phyloP scores from a whole-genome alignment of 1,139 yeast genomes.

The Saccharomyces hybrid region DNA sequence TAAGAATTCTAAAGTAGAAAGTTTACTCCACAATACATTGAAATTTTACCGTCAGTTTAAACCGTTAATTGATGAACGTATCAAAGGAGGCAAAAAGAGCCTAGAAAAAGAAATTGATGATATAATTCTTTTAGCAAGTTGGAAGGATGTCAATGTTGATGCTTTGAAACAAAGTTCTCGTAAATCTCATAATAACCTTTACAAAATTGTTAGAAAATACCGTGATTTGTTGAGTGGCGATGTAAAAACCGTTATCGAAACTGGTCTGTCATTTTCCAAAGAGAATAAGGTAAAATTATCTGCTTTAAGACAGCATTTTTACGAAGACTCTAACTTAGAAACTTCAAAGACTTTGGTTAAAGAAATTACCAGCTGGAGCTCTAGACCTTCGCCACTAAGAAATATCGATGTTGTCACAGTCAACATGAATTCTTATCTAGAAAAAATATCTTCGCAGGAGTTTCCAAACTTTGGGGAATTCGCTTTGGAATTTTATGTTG shows the following conservation, averaged over 20 bases:
- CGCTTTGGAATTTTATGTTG: slow-evolving; percentile 47
- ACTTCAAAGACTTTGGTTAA: slow-evolving; percentile 15
- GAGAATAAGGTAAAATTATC: slow-evolving; percentile 2
- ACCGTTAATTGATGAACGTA: slow-evolving; percentile 39
- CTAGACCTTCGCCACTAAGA: slow-evolving; percentile 49
- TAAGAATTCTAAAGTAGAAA: slow-evolving; percentile 14
- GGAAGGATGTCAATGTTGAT: slow-evolving; percentile 94
- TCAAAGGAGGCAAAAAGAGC: slow-evolving; percentile 41
- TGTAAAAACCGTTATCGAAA: slow-evolving; percentile 50
- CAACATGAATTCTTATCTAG: slow-evolving; percentile 47
- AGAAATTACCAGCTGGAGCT: slow-evolving; percentile 40
- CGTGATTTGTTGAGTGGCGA: slow-evolving; percentile 52
- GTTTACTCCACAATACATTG: slow-evolving; percentile 54
- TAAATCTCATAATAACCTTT: slow-evolving; percentile 74
- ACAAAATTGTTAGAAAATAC: slow-evolving; percentile 77
- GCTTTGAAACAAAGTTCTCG: slow-evolving; percentile 92
- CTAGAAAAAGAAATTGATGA: slow-evolving; percentile 78
- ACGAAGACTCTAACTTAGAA: slow-evolving; percentile 11
- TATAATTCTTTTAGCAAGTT: slow-evolving; percentile 80
- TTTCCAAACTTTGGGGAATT: slow-evolving; percentile 39
- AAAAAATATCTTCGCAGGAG: slow-evolving; percentile 32
- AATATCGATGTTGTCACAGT: slow-evolving; percentile 42
- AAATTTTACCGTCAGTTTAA: slow-evolving; percentile 61
- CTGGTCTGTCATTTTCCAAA: slow-evolving; percentile 41
- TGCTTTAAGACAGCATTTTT: neutral